A percentile compares a stretch with the other conserved stretches of the same genome.
phyloP scores from a whole-genome alignment of 2,329 filamentous ascomycete genomes.

The Graphiopsis chlorocephala region DNA sequence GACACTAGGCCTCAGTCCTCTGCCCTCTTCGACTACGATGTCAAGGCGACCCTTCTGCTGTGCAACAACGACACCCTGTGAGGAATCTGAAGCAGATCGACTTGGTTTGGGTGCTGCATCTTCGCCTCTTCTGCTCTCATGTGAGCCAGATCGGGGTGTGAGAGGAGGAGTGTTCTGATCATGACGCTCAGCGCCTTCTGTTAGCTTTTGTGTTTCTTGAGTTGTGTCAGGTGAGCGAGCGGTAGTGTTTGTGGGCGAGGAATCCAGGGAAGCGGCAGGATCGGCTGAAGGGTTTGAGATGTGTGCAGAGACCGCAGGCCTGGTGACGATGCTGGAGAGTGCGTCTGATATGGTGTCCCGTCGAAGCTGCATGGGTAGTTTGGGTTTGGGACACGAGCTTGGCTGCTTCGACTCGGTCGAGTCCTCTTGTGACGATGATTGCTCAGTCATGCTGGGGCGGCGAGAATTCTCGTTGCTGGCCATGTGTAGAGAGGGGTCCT shows the following conservation, averaged over 20 bases:
- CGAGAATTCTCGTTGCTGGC: slow-evolving; percentile 12
- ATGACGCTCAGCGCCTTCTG: slow-evolving; percentile 62
- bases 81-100: slow-evolving; percentile 34
- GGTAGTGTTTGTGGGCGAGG: not conserved
- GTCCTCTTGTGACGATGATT: slow-evolving; percentile 2
- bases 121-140: slow-evolving; percentile 49
- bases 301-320: slow-evolving; percentile 64
- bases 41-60: slow-evolving; percentile 81
- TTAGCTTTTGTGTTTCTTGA: slow-evolving; percentile 69
- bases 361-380: slow-evolving; percentile 31
- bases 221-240: not conserved
- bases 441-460: slow-evolving; percentile 10
- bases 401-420: not conserved
- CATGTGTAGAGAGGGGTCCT: slow-evolving; percentile 35
- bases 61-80: slow-evolving; percentile 57
- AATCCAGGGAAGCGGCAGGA: slow-evolving; percentile 33
- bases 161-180: slow-evolving; percentile 89
- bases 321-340: slow-evolving; percentile 63
- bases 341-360: slow-evolving; percentile 43
- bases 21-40: slow-evolving; percentile 82
- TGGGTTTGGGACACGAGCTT: slow-evolving; percentile 1
- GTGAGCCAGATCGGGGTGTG: slow-evolving; percentile 81
- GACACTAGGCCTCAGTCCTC: slow-evolving; percentile 74
- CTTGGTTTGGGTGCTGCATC: slow-evolving; percentile 37
- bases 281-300: slow-evolving; percentile 65